These are phyloP conservation scores for Globisporangium camurandrum DNA, from an alignment of 352 stramenopile species.

Conservation along the genomic window DNA sequence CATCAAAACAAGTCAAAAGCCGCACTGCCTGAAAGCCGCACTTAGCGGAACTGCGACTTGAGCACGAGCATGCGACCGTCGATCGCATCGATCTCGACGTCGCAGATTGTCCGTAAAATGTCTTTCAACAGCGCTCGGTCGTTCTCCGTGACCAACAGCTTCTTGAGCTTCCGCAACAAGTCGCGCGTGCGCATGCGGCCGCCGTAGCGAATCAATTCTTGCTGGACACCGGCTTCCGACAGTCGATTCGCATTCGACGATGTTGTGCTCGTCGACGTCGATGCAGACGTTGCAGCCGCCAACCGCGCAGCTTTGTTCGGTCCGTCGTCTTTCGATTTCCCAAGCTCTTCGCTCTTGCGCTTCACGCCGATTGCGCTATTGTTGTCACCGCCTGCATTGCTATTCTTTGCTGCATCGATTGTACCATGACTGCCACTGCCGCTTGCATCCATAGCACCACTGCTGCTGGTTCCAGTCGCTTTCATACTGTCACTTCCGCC, in stretches of 20 bases:
- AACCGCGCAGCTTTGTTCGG: constrained; percentile 34
- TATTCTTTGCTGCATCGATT: constrained; percentile 13
- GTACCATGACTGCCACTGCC: constrained; percentile 4
- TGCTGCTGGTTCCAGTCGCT: not conserved
- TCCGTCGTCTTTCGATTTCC: constrained; percentile 35
- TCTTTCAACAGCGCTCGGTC: constrained; percentile 81
- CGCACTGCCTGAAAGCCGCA: too few relatives aligned
- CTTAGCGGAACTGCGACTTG: constrained; percentile 84
- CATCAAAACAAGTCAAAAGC: too few relatives aligned
- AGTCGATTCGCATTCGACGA: constrained; percentile 44
- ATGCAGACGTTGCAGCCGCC: not conserved
- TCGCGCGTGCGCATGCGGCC: constrained; percentile 76
- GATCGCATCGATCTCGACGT: constrained; percentile 80
- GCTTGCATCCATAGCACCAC: not conserved
- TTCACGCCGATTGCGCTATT: constrained; percentile 24
- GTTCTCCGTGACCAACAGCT: constrained; percentile 71
- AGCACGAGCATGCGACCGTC: constrained; percentile 76
- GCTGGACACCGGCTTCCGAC: constrained; percentile 75
- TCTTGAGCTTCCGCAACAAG: constrained; percentile 75
- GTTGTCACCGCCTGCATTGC: constrained; percentile 12
- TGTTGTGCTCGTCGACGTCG: not conserved
- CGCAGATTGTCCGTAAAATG: constrained; percentile 82
- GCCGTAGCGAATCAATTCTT: constrained; percentile 77
- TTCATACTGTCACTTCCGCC: not conserved
- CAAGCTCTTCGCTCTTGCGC: constrained; percentile 33